Conservation (phyloP, 371 early-diverging fungal species). For the Syncephalis plumigaleata region DNA sequence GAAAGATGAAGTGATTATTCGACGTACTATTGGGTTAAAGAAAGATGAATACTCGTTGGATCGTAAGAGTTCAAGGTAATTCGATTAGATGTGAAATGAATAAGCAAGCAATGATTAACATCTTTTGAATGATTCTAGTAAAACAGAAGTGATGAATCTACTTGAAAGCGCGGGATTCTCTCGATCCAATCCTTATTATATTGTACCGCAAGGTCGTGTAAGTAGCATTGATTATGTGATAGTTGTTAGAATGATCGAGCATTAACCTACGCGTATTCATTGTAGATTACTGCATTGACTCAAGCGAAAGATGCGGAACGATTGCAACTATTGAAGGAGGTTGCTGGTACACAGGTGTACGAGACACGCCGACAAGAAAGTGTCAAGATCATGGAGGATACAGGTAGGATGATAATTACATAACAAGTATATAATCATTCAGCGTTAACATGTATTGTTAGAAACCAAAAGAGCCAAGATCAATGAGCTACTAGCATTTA, state of each 20-base stretch:
- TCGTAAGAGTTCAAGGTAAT: conserved; percentile 64
- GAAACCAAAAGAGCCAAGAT: conserved; percentile 82
- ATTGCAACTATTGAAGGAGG: conserved; percentile 85
- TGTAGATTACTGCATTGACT: conserved; percentile 73
- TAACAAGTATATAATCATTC: no score
- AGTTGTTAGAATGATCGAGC: no score
- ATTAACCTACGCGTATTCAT: not conserved
- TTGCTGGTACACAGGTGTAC: conserved; percentile 96
- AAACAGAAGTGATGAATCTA: conserved; percentile 82
- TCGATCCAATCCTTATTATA: conserved; percentile 96
- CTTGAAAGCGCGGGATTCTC: conserved; percentile 97
- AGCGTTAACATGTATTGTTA: no score
- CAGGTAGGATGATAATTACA: no score
- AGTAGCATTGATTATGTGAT: conserved; percentile 5
- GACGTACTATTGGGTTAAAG: conserved; percentile 88
- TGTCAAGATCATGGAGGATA: conserved; percentile 84
- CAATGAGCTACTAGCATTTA: conserved; percentile 65
- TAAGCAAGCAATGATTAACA: not conserved
- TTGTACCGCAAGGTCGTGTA: conserved; percentile 98
- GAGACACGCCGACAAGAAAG: conserved; percentile 88
- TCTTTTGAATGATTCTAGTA: conserved; percentile 22
- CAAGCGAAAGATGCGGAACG: conserved; percentile 87
- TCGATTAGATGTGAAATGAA: conserved; percentile 1
- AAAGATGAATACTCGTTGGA: conserved; percentile 97
- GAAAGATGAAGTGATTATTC: conserved; percentile 70